Base-by-base conservation (phyloP, 352 stramenopile species). In the Globisporangium barbulae region DNA sequence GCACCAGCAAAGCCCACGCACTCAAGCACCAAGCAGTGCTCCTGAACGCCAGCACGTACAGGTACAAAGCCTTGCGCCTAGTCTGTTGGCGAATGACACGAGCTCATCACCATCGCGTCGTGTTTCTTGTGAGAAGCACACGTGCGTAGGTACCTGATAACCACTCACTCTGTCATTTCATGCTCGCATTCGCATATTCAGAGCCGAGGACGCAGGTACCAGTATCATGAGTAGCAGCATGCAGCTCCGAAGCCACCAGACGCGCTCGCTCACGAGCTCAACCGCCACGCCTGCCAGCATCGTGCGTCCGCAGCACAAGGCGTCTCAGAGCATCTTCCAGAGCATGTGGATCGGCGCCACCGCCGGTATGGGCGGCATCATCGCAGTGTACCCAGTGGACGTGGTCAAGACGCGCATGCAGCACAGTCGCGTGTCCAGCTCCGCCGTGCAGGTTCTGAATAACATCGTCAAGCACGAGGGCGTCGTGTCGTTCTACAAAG, bases 361-460 rank as follows among this genome's bases (percentile, higher is more conserved):
- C 12, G 75, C 85, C 50, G 85, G 85, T 25, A 90, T 93, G 82
- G 80, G 79, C 56, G 85, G 83, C 53, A 91, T 93, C 74, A 85
- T 90, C 59, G 79, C 79, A 45, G 83, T 93, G 65, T 93, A 91
- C 68, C 85, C 85, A 6, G 78, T 93, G 28, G 85, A 93, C 61
- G 85, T 93, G 45, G 77, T 93, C 72, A 93, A 93, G 78, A 93
- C 85, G 50, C 81, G 85, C 67, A 93, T 93, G 85, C 85, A 93
- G 66, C 74, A 90, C 69, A 85, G 75, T 54, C 78, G 70, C 50
- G 80, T 85, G 33, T 69, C 83, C 22, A 79, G 69, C 22, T 88
- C 75, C 56, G 79, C 79, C 28, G 57, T 84, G 31, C 71, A 88
- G 58, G 70, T 88, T 21, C 70, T 93, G 28, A 82, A 74, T 45